Conservation (phyloP, 1,139 yeast genomes). For the Suhomyces bolitotheri region DNA sequence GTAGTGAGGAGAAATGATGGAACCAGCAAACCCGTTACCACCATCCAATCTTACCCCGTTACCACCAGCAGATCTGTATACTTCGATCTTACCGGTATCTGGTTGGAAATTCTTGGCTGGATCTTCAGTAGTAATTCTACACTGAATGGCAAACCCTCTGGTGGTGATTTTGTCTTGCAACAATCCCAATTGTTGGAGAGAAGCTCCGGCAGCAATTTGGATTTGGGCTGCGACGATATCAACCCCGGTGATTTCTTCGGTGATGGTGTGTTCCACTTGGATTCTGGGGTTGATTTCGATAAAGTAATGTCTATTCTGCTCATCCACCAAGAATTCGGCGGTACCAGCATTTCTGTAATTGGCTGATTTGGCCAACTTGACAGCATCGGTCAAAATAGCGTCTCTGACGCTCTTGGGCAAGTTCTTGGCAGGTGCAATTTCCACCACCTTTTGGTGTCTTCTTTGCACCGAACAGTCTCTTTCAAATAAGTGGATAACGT, state of each 20-base stretch:
- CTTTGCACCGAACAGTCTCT: slow-evolving; percentile 99
- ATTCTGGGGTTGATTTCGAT: slow-evolving; percentile 98
- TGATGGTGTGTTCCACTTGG: slow-evolving; percentile 97
- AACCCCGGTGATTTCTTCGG: slow-evolving; percentile 98
- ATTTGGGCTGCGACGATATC: slow-evolving; percentile 98
- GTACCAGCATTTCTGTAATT: slow-evolving; percentile 98
- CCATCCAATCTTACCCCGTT: slow-evolving; percentile 98
- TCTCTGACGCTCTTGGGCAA: slow-evolving; percentile 80
- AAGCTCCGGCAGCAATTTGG: slow-evolving; percentile 98
- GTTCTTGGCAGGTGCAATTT: slow-evolving; percentile 98
- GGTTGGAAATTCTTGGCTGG: slow-evolving; percentile 97
- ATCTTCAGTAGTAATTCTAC: slow-evolving; percentile 98
- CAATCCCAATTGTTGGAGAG: slow-evolving; percentile 85
- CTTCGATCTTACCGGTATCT: slow-evolving; percentile 98
- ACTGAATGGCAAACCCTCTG: slow-evolving; percentile 97
- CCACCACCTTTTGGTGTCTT: slow-evolving; percentile 98
- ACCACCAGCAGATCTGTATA: slow-evolving; percentile 98
- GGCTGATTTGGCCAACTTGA: slow-evolving; percentile 81
- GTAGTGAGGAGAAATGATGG: slow-evolving; percentile 94
- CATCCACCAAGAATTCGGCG: slow-evolving; percentile 94
- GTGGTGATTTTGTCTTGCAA: slow-evolving; percentile 93
- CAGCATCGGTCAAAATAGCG: slow-evolving; percentile 92
- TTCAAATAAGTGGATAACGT: slow-evolving; percentile 92
- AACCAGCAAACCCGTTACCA: slow-evolving; percentile 99
- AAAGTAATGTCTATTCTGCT: slow-evolving; percentile 92